A percentile compares a stretch with the other conserved stretches of the same genome.
Evolutionary conservation across 495 filamentous ascomycete genomes (phyloP).

Genomic region (Penicillium angulare): DNA sequence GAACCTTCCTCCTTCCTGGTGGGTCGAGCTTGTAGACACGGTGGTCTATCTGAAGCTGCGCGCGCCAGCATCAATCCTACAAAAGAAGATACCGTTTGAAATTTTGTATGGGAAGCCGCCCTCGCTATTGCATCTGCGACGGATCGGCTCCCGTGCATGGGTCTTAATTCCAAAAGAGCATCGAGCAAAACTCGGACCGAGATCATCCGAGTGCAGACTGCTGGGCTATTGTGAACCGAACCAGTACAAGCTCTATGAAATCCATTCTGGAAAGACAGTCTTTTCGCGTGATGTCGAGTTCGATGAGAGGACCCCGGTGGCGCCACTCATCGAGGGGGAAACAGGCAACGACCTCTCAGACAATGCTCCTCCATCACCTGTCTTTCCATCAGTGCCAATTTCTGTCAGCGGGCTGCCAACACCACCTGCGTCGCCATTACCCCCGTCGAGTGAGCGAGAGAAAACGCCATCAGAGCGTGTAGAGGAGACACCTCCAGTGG

Average conservation of each 20-base stretch:
- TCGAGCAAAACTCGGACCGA: conserved; percentile 2
- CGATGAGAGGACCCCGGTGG: neutral
- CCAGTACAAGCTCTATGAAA: conserved; percentile 3
- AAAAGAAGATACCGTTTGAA: conserved; percentile 2
- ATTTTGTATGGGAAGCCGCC: conserved; percentile 2
- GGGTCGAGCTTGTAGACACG: neutral
- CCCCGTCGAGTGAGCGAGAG: conserved; percentile 1
- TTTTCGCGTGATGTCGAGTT: conserved; percentile 1
- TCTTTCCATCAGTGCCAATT: neutral
- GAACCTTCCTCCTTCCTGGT: conserved; percentile 6
- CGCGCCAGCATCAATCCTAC: neutral
- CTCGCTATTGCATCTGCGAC: conserved; percentile 2
- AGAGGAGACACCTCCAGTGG: neutral
- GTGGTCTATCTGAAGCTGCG: conserved; percentile 7
- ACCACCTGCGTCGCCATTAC: neutral
- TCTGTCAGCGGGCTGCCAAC: neutral
- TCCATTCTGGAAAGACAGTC: neutral
- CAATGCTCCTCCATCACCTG: conserved; percentile 4
- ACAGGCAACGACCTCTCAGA: conserved; percentile 2
- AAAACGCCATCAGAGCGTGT: conserved; percentile 1
- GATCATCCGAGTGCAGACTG: conserved; percentile 5
- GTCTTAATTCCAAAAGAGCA: conserved; percentile 5
- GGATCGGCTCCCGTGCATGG: conserved; percentile 2
- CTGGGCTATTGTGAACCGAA: conserved; percentile 2
- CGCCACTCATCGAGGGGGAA: conserved; percentile 2